These are phyloP conservation scores for Naganishia friedmannii DNA, from an alignment of 768 basidiomycete genomes.

Conservation along the genomic window DNA sequence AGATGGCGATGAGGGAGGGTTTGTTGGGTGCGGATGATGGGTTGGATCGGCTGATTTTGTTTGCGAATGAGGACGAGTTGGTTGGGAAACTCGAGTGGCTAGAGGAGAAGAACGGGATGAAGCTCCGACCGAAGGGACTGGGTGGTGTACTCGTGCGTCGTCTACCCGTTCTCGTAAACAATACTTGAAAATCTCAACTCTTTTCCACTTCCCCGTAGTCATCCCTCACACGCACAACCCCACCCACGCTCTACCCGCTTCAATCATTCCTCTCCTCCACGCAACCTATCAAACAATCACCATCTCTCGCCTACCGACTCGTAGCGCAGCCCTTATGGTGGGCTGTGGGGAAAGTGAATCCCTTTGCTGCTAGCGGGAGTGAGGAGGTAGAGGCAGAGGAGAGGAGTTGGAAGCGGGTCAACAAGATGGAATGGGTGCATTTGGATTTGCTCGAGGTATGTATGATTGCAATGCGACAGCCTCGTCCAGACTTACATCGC, in stretches of 20 bases:
- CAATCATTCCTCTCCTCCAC: slow-evolving; percentile 40
- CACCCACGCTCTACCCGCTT: slow-evolving; percentile 39
- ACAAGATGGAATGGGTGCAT: slow-evolving; percentile 40
- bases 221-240: slow-evolving; percentile 28
- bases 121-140: slow-evolving; percentile 42
- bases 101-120: slow-evolving; percentile 15
- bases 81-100: slow-evolving; percentile 39
- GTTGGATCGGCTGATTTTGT: slow-evolving; percentile 41
- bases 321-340: slow-evolving; percentile 51
- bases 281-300: slow-evolving; percentile 41
- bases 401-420: slow-evolving; percentile 41
- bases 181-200: too few relatives aligned
- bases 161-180: not conserved
- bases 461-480: not conserved
- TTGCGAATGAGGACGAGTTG: slow-evolving; percentile 41
- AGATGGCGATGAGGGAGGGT: slow-evolving; percentile 41
- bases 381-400: slow-evolving; percentile 41
- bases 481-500: too few relatives aligned
- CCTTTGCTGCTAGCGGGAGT: slow-evolving; percentile 37
- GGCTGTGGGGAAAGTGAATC: slow-evolving; percentile 49
- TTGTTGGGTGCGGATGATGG: slow-evolving; percentile 33
- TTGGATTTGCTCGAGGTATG: slow-evolving; percentile 49
- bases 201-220: slow-evolving; percentile 32
- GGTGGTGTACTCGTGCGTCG: slow-evolving; percentile 48
- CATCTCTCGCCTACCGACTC: slow-evolving; percentile 39